A percentile compares a stretch with the other conserved stretches of the same genome.
Conservation (phyloP, 768 basidiomycete genomes). For the Rhodotorula babjevae region DNA sequence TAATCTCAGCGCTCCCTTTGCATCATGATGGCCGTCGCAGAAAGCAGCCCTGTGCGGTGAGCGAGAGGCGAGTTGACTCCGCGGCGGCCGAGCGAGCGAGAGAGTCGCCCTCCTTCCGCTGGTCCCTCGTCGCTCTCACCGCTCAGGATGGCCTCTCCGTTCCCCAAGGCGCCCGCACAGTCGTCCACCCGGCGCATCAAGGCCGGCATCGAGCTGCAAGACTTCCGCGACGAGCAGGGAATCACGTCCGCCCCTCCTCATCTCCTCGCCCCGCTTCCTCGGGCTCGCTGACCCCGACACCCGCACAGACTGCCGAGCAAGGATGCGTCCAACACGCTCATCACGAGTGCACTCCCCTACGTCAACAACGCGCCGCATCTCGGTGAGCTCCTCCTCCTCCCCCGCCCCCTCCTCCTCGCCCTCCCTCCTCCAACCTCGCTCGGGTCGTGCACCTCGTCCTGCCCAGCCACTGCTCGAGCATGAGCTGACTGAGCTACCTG, state of each 20-base stretch:
- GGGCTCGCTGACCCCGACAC: not conserved
- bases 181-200: slow-evolving; percentile 25
- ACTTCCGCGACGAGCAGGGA: slow-evolving; percentile 28
- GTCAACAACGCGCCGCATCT: slow-evolving; percentile 41
- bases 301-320: slow-evolving; percentile 63
- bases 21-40: not conserved
- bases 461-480: not conserved
- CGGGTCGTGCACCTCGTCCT: not conserved
- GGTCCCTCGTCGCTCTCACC: not conserved
- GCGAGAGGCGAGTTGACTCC: not conserved
- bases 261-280: not conserved
- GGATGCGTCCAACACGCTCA: slow-evolving; percentile 79
- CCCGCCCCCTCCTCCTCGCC: too few relatives aligned
- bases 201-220: slow-evolving; percentile 20
- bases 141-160: slow-evolving; percentile 33
- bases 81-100: not conserved
- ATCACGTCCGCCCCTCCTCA: slow-evolving; percentile 27
- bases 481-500: not conserved
- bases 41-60: not conserved
- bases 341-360: slow-evolving; percentile 92
- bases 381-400: slow-evolving; percentile 16
- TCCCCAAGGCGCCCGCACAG: slow-evolving; percentile 16
- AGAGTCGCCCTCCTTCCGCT: too few relatives aligned
- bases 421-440: not conserved
- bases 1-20: not conserved